Evolutionary conservation across 257 asterid species (phyloP).

Genomic region (Solanum bulbocastanum): DNA sequence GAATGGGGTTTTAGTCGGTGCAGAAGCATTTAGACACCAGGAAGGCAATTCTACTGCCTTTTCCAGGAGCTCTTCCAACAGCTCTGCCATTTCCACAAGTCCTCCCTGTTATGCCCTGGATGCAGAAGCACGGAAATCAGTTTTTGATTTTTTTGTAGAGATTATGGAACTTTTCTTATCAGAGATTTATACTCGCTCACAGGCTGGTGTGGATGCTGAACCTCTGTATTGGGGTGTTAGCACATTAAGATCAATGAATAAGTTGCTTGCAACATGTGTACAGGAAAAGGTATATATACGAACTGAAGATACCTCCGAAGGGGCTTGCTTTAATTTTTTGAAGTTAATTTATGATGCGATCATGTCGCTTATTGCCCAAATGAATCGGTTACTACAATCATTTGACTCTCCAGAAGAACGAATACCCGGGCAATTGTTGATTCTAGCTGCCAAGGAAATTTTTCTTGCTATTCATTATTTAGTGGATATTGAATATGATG

Average conservation of each 20-base stretch:
- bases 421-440: slow-evolving; percentile 27
- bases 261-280: slow-evolving; percentile 42
- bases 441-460: slow-evolving; percentile 53
- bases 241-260: slow-evolving; percentile 49
- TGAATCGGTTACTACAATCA: slow-evolving; percentile 20
- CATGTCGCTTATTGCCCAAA: slow-evolving; percentile 41
- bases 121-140: slow-evolving; percentile 46
- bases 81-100: slow-evolving; percentile 10
- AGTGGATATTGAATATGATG: slow-evolving; percentile 67
- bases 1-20: slow-evolving; percentile 28
- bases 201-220: slow-evolving; percentile 21
- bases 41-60: slow-evolving; percentile 9
- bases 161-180: slow-evolving; percentile 57
- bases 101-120: slow-evolving; percentile 20
- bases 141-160: slow-evolving; percentile 60
- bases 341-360: slow-evolving; percentile 41
- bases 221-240: slow-evolving; percentile 25
- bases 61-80: slow-evolving; percentile 7
- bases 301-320: slow-evolving; percentile 71
- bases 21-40: slow-evolving; percentile 16
- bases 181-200: slow-evolving; percentile 34
- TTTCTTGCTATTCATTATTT: slow-evolving; percentile 42
- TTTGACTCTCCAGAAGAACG: slow-evolving; percentile 23
- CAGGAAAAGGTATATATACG: slow-evolving; percentile 49
- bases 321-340: slow-evolving; percentile 58